Percentiles rank a stretch among this genome's conserved stretches.
These are phyloP conservation scores for Orbilia quercus DNA, from an alignment of 2,329 filamentous ascomycete species.

Conservation along the genomic window DNA sequence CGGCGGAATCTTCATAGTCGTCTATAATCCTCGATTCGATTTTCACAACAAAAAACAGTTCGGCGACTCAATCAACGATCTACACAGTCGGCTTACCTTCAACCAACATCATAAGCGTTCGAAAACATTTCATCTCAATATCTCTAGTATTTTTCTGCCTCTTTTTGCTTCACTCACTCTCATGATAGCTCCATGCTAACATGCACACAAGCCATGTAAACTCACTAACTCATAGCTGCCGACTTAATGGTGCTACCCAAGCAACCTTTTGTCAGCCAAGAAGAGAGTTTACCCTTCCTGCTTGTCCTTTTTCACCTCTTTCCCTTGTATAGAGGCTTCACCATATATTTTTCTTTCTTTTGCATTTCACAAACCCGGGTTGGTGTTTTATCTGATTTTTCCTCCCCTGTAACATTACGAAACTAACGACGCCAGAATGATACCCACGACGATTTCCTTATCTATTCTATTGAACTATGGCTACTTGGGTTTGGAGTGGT, in stretches of 20 bases:
- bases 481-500: constrained; percentile 45
- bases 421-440: constrained; percentile 56
- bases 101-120: background rate
- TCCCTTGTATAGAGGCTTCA: constrained; percentile 32
- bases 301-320: constrained; percentile 23
- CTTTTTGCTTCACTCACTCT: constrained; percentile 26
- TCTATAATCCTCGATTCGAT: constrained; percentile 2
- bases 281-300: constrained; percentile 38
- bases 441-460: constrained; percentile 54
- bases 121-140: constrained; percentile 9
- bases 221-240: constrained; percentile 35
- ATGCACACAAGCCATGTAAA: constrained; percentile 46
- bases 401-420: constrained; percentile 48
- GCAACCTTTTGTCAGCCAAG: constrained; percentile 7
- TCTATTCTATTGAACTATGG: constrained; percentile 33
- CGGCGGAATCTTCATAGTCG: constrained; percentile 1
- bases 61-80: constrained; percentile 6
- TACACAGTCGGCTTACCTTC: background rate
- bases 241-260: constrained; percentile 13
- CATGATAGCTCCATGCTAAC: constrained; percentile 56
- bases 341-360: constrained; percentile 24
- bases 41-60: constrained; percentile 11
- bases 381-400: constrained; percentile 46
- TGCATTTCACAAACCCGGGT: constrained; percentile 9
- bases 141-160: constrained; percentile 45